Base-by-base conservation (phyloP, 495 filamentous ascomycete genomes). In the Penicillium longicatenatum region DNA sequence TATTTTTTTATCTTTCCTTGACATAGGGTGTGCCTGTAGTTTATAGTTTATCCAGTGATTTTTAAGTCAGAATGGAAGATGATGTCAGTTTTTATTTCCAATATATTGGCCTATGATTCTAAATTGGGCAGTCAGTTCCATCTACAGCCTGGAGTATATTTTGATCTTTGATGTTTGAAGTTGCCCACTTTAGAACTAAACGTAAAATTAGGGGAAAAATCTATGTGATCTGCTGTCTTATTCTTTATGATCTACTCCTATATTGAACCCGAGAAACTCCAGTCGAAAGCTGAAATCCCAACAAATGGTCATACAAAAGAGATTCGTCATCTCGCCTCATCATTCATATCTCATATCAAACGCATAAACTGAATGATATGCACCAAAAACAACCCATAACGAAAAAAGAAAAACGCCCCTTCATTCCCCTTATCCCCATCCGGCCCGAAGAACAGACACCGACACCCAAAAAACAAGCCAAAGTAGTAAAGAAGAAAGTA, bases 341-440 rank as follows among this genome's bases (percentile, higher is more conserved):
- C 37, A 46, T 37, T 53, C 50, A 45, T 53, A 53, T 46, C 31
- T 58, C 50, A 49, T 53, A 46, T 58, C 56, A 44, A 54, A 54
- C 17, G 47, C 35, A n/a, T 2, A 14, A 16, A 39, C 16, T 0
- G 31, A 12, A 17, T 35, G 31, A 35, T 11, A 35, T 35, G 10
- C 31, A 35, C 9, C 9, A 46, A 31, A 50, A 24, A 49, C 49
- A 48, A 39, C 8, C 9, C 10, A 10, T 35, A 39, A 6, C 3
- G 14, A n/a, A 39, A 39, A 11, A 39, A 39, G 6, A 39, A 4
- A n/a, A 16, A 39, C 37, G 14, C 37, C 37, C 14, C 37, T 39
- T 39, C 37, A 17, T 39, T 7, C 16, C 16, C 6, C 2, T 39
- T n/a, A 11, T 17, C 6, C 37, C 37, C 37, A 39, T 17, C 35